Evolutionary conservation across 176 grass and related monocot genomes (phyloP).

Genomic region (Tuctoria greenei): DNA sequence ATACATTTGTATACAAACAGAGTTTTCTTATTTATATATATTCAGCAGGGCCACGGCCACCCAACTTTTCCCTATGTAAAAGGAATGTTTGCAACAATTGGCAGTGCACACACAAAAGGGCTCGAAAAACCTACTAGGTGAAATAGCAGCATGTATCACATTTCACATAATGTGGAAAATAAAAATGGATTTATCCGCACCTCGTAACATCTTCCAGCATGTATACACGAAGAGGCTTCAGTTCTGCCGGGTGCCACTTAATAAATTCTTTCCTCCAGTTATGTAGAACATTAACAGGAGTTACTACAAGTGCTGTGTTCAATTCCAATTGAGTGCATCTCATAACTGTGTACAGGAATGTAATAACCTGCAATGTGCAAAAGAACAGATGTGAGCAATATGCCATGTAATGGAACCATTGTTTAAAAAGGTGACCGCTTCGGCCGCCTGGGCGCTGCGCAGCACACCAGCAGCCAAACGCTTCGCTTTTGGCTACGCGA

Average conservation of each 20-base stretch:
- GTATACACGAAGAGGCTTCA: slow-evolving; percentile 74
- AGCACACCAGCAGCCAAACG: no score
- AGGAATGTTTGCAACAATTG: background rate
- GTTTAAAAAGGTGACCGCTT: no score
- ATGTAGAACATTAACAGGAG: slow-evolving; percentile 96
- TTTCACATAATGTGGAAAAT: slow-evolving; percentile 41
- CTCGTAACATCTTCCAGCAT: slow-evolving; percentile 91
- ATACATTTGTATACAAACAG: background rate
- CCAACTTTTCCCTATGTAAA: background rate
- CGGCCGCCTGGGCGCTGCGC: no score
- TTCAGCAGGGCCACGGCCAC: background rate
- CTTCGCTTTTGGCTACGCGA: no score
- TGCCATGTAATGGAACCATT: slow-evolving; percentile 24
- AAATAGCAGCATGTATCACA: slow-evolving; percentile 31
- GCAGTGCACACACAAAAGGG: background rate
- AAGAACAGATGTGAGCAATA: slow-evolving; percentile 29
- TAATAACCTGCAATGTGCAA: slow-evolving; percentile 77
- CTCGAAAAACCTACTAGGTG: background rate
- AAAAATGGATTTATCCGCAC: slow-evolving; percentile 43
- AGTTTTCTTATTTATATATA: background rate
- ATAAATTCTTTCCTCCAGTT: slow-evolving; percentile 90
- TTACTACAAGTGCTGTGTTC: slow-evolving; percentile 81
- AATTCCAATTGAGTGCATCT: slow-evolving; percentile 68
- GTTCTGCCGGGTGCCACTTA: slow-evolving; percentile 82
- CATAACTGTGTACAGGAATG: slow-evolving; percentile 88